Evolutionary conservation across 257 asterid genomes (phyloP).

Genomic region (Solanum tacnaense): DNA sequence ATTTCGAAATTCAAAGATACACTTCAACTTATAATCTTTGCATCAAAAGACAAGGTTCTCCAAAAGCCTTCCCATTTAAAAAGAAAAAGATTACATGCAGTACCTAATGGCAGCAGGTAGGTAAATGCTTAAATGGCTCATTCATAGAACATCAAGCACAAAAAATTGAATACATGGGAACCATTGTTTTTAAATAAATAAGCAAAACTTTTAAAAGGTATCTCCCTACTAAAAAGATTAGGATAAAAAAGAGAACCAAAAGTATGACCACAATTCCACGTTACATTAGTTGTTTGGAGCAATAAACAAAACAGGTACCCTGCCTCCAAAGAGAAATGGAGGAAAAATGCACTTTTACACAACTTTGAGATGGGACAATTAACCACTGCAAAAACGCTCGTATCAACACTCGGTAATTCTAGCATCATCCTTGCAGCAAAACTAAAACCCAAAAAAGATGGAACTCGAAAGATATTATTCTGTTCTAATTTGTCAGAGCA

Average conservation of each 20-base stretch:
- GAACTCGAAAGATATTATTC: constrained; percentile 43
- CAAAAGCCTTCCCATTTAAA: not conserved
- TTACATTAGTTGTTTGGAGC: constrained; percentile 3
- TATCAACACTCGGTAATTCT: constrained; percentile 16
- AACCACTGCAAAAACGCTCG: constrained; percentile 16
- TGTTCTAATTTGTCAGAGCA: constrained; percentile 34
- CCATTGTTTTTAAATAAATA: not conserved
- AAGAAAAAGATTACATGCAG: not conserved
- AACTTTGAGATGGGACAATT: constrained; percentile 31
- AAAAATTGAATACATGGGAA: not conserved
- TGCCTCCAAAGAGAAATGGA: constrained; percentile 11
- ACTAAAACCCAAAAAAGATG: constrained; percentile 24
- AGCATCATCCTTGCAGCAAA: constrained; percentile 50
- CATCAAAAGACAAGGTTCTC: not conserved
- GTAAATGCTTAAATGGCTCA: not conserved
- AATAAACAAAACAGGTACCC: constrained; percentile 4
- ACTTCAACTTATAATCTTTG: not conserved
- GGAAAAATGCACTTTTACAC: constrained; percentile 26
- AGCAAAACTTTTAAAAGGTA: not conserved
- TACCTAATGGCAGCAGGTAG: not conserved
- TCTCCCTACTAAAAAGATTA: not conserved
- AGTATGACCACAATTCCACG: not conserved
- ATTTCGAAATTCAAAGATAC: not conserved
- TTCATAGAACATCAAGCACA: not conserved
- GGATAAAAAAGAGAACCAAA: not conserved